phyloP scores from a whole-genome alignment of 768 basidiomycete species.

The Lactifluus volemus region DNA sequence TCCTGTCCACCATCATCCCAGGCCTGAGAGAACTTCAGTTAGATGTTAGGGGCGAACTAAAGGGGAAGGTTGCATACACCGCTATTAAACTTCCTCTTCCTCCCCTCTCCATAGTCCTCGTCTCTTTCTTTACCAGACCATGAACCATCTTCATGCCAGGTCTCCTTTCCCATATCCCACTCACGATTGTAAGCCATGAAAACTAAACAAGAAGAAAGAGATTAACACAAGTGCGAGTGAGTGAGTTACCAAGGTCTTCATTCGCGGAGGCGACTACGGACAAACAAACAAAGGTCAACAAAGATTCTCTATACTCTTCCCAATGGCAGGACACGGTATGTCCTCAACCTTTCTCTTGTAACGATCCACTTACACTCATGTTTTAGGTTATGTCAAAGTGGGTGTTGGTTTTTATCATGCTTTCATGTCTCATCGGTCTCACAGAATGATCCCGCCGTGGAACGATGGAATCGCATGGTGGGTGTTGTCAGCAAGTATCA shows the following conservation, averaged over 20 bases:
- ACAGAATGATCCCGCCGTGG: slow-evolving; percentile 42
- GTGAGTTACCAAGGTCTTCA: background rate
- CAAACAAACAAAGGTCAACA: slow-evolving; percentile 23
- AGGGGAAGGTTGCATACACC: slow-evolving; percentile 41
- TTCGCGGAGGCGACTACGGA: slow-evolving; percentile 5
- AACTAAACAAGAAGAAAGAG: slow-evolving; percentile 14
- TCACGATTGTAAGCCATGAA: slow-evolving; percentile 47
- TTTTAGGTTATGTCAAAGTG: slow-evolving; percentile 52
- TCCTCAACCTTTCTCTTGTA: slow-evolving; percentile 2
- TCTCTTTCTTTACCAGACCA: slow-evolving; percentile 51
- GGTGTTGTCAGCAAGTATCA: slow-evolving; percentile 3
- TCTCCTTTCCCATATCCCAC: slow-evolving; percentile 77
- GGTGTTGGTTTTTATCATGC: slow-evolving; percentile 1
- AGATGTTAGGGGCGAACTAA: background rate
- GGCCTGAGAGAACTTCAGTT: slow-evolving; percentile 26
- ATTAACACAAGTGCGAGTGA: slow-evolving; percentile 20
- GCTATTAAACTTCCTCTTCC: slow-evolving; percentile 71
- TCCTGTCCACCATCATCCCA: slow-evolving; percentile 42
- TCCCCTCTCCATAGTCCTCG: slow-evolving; percentile 64
- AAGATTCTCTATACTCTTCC: slow-evolving; percentile 19
- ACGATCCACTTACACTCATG: background rate
- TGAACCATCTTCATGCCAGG: slow-evolving; percentile 37
- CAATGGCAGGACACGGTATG: slow-evolving; percentile 64
- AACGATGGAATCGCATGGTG: slow-evolving; percentile 55
- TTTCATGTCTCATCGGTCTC: slow-evolving; percentile 11